A percentile compares a stretch with the other conserved stretches of the same genome.
These are phyloP conservation scores for Nematodospora valgi DNA, from an alignment of 805 yeast species.

Conservation along the genomic window DNA sequence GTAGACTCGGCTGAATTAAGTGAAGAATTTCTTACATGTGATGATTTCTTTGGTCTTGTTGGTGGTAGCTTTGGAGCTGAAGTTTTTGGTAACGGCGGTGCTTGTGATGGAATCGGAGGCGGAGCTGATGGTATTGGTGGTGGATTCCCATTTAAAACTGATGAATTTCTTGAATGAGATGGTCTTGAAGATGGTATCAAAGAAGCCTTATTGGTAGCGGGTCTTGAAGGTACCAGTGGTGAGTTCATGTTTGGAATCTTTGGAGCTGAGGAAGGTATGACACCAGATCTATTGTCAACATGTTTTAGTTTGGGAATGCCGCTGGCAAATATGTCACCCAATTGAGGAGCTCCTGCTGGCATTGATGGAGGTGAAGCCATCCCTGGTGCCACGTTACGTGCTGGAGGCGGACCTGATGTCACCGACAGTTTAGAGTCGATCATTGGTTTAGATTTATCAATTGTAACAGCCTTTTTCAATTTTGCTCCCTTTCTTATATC, in stretches of 20 bases:
- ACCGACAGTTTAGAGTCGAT: constrained; percentile 45
- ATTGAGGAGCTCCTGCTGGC: constrained; percentile 42
- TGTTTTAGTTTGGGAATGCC: constrained; percentile 71
- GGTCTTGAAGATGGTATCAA: constrained; percentile 14
- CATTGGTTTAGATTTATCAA: constrained; percentile 52
- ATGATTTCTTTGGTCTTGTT: constrained; percentile 36
- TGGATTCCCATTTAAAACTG: too few species aligned
- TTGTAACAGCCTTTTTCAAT: constrained; percentile 41
- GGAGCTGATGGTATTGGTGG: constrained; percentile 6
- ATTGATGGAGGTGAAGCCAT: constrained; percentile 17
- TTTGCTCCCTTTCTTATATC: constrained; percentile 67
- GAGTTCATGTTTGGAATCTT: constrained; percentile 21
- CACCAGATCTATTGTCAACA: constrained; percentile 34
- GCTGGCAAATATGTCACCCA: constrained; percentile 72
- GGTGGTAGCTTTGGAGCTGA: constrained; percentile 35
- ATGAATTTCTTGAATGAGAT: constrained; percentile 12
- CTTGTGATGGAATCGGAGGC: constrained; percentile 1
- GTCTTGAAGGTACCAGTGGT: constrained; percentile 5
- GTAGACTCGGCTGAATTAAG: constrained; percentile 17
- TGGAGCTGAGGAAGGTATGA: constrained; percentile 39
- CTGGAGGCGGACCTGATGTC: constrained; percentile 25
- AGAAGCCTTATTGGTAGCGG: constrained; percentile 13
- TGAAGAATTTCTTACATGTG: constrained; percentile 27
- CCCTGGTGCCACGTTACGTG: constrained; percentile 3
- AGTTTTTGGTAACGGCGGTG: too few species aligned